Evolutionary conservation across 1,284 basidiomycete species (phyloP).

Genomic region (Fistulina hepatica): DNA sequence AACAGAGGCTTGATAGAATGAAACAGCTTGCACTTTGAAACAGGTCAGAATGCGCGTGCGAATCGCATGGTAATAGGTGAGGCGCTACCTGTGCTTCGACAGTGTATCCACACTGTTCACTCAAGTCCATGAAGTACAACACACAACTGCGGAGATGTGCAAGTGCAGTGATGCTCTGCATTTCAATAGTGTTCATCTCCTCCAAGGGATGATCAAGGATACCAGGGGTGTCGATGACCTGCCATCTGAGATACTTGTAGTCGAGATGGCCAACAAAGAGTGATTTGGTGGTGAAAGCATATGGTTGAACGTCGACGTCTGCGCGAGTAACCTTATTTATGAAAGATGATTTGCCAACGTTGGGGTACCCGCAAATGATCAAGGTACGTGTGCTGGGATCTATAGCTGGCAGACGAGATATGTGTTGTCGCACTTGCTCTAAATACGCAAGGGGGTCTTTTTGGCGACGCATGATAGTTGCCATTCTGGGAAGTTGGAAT

Average conservation of each 20-base stretch:
- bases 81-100: constrained; percentile 91
- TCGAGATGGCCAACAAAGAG: constrained; percentile 95
- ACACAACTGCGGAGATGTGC: constrained; percentile 89
- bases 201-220: constrained; percentile 90
- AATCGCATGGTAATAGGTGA: no score
- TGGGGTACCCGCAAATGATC: constrained; percentile 93
- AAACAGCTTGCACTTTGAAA: constrained; percentile 96
- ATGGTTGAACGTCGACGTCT: constrained; percentile 95
- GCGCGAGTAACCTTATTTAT: constrained; percentile 97
- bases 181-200: constrained; percentile 99
- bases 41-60: no score
- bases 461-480: constrained; percentile 92
- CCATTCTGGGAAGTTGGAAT: constrained; percentile 52
- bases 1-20: constrained; percentile 97
- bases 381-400: constrained; percentile 95
- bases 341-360: constrained; percentile 95
- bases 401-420: constrained; percentile 91
- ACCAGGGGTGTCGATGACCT: constrained; percentile 93
- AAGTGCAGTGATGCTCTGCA: constrained; percentile 95
- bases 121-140: constrained; percentile 95
- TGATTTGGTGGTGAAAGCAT: constrained; percentile 96
- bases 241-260: constrained; percentile 96
- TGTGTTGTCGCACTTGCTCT: constrained; percentile 95
- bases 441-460: constrained; percentile 95
- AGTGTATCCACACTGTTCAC: constrained; percentile 92